Evolutionary conservation across 2,329 filamentous ascomycete species (phyloP).

Genomic region (Shiraia bambusicola): DNA sequence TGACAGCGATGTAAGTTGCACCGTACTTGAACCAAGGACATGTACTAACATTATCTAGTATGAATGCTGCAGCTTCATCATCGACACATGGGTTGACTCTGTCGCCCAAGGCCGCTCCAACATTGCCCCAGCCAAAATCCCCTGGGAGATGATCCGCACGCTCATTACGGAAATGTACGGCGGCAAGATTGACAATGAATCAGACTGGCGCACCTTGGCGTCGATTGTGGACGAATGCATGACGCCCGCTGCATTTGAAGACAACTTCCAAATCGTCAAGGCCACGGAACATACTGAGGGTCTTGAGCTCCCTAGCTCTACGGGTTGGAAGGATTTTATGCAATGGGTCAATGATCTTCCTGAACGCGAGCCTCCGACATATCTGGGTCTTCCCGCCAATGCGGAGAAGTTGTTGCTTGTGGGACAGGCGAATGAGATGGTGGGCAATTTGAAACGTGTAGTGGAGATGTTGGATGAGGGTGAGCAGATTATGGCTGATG

Average conservation of each 20-base stretch:
- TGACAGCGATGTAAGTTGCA: conserved; percentile 87
- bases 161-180: conserved; percentile 94
- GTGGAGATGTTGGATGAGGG: conserved; percentile 89
- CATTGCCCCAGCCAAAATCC: conserved; percentile 88
- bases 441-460: conserved; percentile 80
- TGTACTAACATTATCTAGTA: conserved; percentile 61
- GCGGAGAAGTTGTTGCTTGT: conserved; percentile 94
- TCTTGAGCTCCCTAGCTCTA: conserved; percentile 76
- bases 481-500: conserved; percentile 81
- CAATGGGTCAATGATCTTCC: conserved; percentile 89
- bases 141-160: conserved; percentile 92
- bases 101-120: conserved; percentile 85
- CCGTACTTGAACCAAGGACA: conserved; percentile 1
- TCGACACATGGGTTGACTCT: conserved; percentile 89
- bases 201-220: conserved; percentile 73
- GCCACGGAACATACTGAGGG: conserved; percentile 55
- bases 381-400: conserved; percentile 89
- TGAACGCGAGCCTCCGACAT: conserved; percentile 94
- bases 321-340: conserved; percentile 81
- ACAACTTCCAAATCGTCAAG: conserved; percentile 85
- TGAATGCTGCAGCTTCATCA: conserved; percentile 93
- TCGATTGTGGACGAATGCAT: conserved; percentile 75
- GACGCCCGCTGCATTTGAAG: conserved; percentile 86
- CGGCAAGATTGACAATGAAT: conserved; percentile 92
- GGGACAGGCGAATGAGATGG: conserved; percentile 80